Evolutionary conservation across 225 moss, liverwort and hornwort species (phyloP).

Genomic region (Climacium dendroides): DNA sequence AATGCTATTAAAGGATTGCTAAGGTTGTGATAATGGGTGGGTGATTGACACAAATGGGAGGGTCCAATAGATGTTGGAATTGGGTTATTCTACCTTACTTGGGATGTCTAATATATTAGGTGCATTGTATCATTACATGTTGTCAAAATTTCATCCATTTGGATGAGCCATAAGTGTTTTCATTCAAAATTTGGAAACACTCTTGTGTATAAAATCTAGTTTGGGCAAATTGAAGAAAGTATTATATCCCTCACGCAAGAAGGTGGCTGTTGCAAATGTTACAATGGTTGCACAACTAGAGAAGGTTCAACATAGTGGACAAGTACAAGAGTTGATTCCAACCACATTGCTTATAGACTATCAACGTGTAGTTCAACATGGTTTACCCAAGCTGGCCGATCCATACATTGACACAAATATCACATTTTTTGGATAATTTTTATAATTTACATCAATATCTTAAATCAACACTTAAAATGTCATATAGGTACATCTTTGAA

Average conservation of each 20-base stretch:
- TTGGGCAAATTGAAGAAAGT: not conserved
- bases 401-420: too few species aligned
- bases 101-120: not conserved
- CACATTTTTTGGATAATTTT: too few species aligned
- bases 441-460: not conserved
- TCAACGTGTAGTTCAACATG: too few species aligned
- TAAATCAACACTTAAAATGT: not conserved
- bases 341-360: too few species aligned
- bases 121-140: rapidly evolving
- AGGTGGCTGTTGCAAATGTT: not conserved
- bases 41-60: rapidly evolving
- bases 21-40: not conserved
- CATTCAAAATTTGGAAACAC: not conserved
- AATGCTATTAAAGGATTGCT: not conserved
- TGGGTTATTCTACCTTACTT: not conserved
- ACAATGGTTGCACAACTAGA: not conserved
- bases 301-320: rapidly evolving
- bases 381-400: too few species aligned
- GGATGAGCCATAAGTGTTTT: not conserved
- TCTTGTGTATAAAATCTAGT: not conserved
- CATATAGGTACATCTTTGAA: not conserved
- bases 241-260: not conserved
- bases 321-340: rapidly evolving
- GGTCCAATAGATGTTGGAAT: not conserved
- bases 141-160: too few species aligned